Evolutionary conservation across 2,329 filamentous ascomycete species (phyloP).

Genomic region (Elsinoe batatas): DNA sequence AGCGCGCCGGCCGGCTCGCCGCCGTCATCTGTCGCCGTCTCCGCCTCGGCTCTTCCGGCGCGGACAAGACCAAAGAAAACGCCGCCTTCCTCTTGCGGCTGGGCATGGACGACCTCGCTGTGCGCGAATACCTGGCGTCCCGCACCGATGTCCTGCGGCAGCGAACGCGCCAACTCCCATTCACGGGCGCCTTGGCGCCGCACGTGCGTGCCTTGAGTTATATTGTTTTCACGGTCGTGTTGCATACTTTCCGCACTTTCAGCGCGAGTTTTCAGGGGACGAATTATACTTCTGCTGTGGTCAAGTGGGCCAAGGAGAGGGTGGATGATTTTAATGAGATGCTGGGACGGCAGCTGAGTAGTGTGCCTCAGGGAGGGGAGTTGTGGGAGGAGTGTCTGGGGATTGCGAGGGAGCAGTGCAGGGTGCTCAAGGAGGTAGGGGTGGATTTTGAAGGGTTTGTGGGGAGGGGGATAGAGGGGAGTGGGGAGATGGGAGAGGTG

Average conservation of each 20-base stretch:
- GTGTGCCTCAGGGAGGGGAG: constrained; percentile 63
- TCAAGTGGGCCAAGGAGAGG: constrained; percentile 96
- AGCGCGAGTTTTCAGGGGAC: constrained; percentile 60
- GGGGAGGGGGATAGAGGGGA: constrained; percentile 41
- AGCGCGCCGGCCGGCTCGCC: constrained; percentile 68
- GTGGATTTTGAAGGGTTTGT: constrained; percentile 82
- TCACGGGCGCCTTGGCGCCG: constrained; percentile 82
- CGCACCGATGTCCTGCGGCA: constrained; percentile 70
- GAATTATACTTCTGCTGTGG: constrained; percentile 82
- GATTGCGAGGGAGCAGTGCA: constrained; percentile 69
- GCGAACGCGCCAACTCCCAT: constrained; percentile 81
- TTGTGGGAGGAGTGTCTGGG: constrained; percentile 78
- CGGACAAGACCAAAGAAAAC: constrained; percentile 67
- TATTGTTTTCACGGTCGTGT: constrained; percentile 89
- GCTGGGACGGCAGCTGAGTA: constrained; percentile 74
- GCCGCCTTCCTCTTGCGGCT: constrained; percentile 76
- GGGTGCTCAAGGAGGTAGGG: constrained; percentile 72
- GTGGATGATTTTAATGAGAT: constrained; percentile 83
- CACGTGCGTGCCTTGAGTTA: constrained; percentile 95
- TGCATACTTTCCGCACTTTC: constrained; percentile 63
- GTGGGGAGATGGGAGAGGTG: background rate
- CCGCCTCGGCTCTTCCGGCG: constrained; percentile 65
- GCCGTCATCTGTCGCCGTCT: constrained; percentile 68
- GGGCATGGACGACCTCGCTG: constrained; percentile 80
- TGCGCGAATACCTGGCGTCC: constrained; percentile 76